Evolutionary conservation across 1,284 basidiomycete genomes (phyloP), one percentile per base, ranked within the genome.

Genomic region (Trichosporon inkin): DNA sequence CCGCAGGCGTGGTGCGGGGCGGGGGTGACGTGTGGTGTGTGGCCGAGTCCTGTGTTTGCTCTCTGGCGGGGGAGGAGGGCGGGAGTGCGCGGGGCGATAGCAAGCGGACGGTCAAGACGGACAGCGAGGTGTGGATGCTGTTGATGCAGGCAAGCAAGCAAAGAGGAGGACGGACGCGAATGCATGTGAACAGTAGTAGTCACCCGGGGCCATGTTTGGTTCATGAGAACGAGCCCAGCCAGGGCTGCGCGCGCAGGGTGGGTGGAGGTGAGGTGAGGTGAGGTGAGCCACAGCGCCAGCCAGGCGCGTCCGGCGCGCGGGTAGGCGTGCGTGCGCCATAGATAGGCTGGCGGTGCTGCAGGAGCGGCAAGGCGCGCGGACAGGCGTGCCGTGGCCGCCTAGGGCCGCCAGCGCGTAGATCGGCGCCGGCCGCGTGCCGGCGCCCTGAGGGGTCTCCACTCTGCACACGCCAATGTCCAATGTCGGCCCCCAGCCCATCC

Each of bases 121-220:
- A n/a, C n/a, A 81, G 47, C 82, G 80, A 36, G 80, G 79, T 38
- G 73, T 87, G 54, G 81, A 86, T n/a, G n/a, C n/a, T n/a, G n/a
- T n/a, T n/a, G n/a, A n/a, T n/a, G n/a, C n/a, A n/a, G n/a, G n/a
- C n/a, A n/a, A n/a, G n/a, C n/a, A n/a, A n/a, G n/a, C n/a, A 58
- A 82, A 80, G 70, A 87, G 28, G 8, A 32, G 28, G 28, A 32
- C n/a, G 28, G 8, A 8, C 28, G 28, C 28, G 28, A 32, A 32
- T 32, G 28, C 28, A 16, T 32, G 44, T n/a, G 22, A 14, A 24
- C 10, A 22, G 44, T 49, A 22, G 44, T 13, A 3, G 36, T 49
- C 44, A 49, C 44, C 44, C 24, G 28, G 28, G 28, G 44, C 22
- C 24, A 49, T 49, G 44, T 49, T 49, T 49, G 44, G 44, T 49